Percentiles rank a stretch among this genome's conserved stretches.
Evolutionary conservation across 179 eudicot genomes (phyloP).

Genomic region (Silene coronaria): DNA sequence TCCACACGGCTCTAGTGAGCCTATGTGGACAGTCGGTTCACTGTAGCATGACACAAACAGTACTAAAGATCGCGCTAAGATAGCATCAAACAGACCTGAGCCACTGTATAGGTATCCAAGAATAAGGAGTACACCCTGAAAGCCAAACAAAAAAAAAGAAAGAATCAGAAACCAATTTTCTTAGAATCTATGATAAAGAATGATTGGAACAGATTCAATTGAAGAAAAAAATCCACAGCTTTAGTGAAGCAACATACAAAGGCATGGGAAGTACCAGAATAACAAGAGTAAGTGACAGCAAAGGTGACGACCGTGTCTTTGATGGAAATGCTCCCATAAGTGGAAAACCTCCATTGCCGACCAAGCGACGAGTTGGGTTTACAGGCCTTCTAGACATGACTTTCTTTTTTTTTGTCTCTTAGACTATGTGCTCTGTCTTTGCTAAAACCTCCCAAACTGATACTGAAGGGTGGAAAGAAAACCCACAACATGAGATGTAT

Average conservation of each 20-base stretch:
- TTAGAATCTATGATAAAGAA: not conserved
- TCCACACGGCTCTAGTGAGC: not conserved
- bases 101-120: slow-evolving; percentile 58
- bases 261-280: slow-evolving; percentile 43
- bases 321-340: slow-evolving; percentile 60
- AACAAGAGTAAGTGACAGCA: slow-evolving; percentile 57
- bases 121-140: slow-evolving; percentile 62
- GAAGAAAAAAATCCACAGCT: not conserved
- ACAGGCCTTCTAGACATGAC: slow-evolving; percentile 77
- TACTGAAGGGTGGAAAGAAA: slow-evolving; percentile 7
- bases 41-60: not conserved
- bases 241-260: not conserved
- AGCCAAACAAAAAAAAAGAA: not conserved
- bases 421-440: not conserved
- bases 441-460: slow-evolving; percentile 3
- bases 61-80: not conserved
- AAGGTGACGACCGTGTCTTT: slow-evolving; percentile 68
- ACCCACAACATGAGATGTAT: slow-evolving; percentile 12
- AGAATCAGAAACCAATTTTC: slow-evolving; percentile 9
- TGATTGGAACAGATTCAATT: not conserved
- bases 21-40: not conserved
- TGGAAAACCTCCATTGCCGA: slow-evolving; percentile 55
- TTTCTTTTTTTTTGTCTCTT: slow-evolving; percentile 13
- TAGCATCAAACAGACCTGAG: slow-evolving; percentile 45
- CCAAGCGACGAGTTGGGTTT: slow-evolving; percentile 58